Evolutionary conservation across 2,329 filamentous ascomycete genomes (phyloP).

Genomic region (Fusarium lyarnte): DNA sequence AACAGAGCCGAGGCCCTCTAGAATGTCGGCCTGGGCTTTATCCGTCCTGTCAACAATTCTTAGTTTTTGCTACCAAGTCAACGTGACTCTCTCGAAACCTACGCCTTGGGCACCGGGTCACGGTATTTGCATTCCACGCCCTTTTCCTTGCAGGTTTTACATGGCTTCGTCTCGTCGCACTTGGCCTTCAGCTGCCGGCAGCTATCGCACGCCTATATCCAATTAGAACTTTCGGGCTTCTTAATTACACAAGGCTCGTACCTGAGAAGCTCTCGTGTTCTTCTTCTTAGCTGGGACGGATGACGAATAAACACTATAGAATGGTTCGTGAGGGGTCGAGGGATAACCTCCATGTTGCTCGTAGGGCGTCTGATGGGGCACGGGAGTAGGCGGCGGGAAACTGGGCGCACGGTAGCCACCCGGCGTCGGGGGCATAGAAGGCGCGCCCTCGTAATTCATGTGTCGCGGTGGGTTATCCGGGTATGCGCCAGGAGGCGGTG

Average conservation of each 20-base stretch:
- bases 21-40: slow-evolving; percentile 68
- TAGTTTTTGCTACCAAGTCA: not conserved
- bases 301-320: slow-evolving; percentile 56
- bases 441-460: slow-evolving; percentile 62
- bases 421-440: slow-evolving; percentile 57
- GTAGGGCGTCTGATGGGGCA: slow-evolving; percentile 52
- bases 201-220: slow-evolving; percentile 83
- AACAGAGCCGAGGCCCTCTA: slow-evolving; percentile 62
- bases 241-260: slow-evolving; percentile 39
- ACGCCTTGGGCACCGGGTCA: slow-evolving; percentile 92
- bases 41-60: slow-evolving; percentile 57
- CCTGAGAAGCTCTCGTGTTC: slow-evolving; percentile 72
- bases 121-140: slow-evolving; percentile 86
- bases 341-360: slow-evolving; percentile 48
- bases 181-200: slow-evolving; percentile 90
- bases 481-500: slow-evolving; percentile 49
- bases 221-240: slow-evolving; percentile 18
- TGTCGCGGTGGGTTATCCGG: slow-evolving; percentile 61
- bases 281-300: slow-evolving; percentile 63
- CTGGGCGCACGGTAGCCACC: slow-evolving; percentile 54
- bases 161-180: slow-evolving; percentile 86
- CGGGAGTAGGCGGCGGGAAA: slow-evolving; percentile 54
- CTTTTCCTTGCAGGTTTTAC: slow-evolving; percentile 90
- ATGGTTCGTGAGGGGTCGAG: slow-evolving; percentile 47
- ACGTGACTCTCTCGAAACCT: slow-evolving; percentile 47